Evolutionary conservation across 148 eudicot species (phyloP).

Genomic region (Spergularia marina): DNA sequence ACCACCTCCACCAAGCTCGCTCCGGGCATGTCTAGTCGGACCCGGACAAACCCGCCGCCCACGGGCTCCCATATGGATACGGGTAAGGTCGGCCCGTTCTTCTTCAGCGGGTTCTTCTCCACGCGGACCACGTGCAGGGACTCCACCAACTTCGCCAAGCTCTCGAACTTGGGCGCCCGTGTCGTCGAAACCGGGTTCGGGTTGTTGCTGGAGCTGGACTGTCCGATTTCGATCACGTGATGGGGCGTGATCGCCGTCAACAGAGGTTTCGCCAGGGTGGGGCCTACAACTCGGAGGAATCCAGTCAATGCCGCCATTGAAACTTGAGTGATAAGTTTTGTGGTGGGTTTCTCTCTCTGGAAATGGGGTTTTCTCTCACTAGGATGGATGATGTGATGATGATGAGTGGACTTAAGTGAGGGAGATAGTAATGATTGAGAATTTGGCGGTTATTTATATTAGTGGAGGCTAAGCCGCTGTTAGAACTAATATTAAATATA

Average conservation of each 20-base stretch:
- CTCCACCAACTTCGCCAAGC: neutral
- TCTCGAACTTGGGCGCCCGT: neutral
- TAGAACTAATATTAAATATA: no score
- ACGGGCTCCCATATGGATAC: neutral
- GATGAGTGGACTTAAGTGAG: no score
- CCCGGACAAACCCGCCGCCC: neutral
- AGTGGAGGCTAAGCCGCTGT: no score
- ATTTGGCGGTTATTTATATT: no score
- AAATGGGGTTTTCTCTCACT: neutral
- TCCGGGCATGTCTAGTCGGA: neutral
- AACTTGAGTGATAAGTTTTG: neutral
- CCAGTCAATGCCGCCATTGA: neutral
- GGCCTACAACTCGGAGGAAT: conserved; percentile 2
- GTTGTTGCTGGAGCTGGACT: no score
- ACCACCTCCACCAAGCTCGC: neutral
- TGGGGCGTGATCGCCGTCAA: neutral
- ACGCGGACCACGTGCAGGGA: neutral
- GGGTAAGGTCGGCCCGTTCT: neutral
- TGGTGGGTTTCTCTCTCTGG: neutral
- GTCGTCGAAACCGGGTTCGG: neutral
- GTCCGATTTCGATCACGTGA: neutral
- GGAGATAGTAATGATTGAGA: no score
- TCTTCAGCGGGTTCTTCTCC: neutral
- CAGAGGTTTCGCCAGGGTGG: neutral
- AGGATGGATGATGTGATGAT: no score